Base-by-base conservation (phyloP, 345 rosid species). In the Balakata baccata region DNA sequence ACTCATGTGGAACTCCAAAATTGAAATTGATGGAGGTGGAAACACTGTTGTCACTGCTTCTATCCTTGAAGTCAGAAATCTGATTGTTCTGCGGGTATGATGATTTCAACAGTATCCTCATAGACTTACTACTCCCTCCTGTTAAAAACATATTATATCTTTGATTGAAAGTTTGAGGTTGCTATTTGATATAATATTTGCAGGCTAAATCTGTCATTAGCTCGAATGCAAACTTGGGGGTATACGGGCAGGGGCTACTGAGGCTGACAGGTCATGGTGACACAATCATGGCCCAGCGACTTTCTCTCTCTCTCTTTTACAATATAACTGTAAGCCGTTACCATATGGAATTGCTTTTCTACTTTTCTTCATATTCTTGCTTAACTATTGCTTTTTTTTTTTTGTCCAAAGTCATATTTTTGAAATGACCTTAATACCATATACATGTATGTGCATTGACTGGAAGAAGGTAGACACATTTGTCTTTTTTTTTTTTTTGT, bases 211-310 rank as follows among this genome's bases (percentile, higher is more conserved):
- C 97, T 72, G 84, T 89, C 76, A 86, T 95, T 77, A 83, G 87
- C 73, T 95, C 99, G 69, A 95, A 90, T 84, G 71, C 97, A 29
- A 95, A 95, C 80, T 79, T 95, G 85, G 98, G 90, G 22, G 70
- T 92, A 74, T 89, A 92, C 85, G 99, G 99, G 74, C 99, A 95
- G 85, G 99, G 99, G 69, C 82, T 91, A 74, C 79, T 95, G 78
- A 77, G 76, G 75, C 85, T 92, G 78, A 87, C 89, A 11, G 99
- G 99, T 73, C 86, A 56, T 71, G 97, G 99, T 71, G 97, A 95
- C 85, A 91, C 90, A 81, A 91, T 95, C 86, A 89, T 79, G 83
- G 92, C 90, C 89, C 99, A 92, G 83, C 85, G 97, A 75, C 97
- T 95, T 79, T 91, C 93, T 41, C 81, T 95, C 70, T 92, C 99